A percentile compares a stretch with the other conserved stretches of the same genome.
Evolutionary conservation across 768 basidiomycete genomes (phyloP).

Genomic region (Butyriboletus loyo): DNA sequence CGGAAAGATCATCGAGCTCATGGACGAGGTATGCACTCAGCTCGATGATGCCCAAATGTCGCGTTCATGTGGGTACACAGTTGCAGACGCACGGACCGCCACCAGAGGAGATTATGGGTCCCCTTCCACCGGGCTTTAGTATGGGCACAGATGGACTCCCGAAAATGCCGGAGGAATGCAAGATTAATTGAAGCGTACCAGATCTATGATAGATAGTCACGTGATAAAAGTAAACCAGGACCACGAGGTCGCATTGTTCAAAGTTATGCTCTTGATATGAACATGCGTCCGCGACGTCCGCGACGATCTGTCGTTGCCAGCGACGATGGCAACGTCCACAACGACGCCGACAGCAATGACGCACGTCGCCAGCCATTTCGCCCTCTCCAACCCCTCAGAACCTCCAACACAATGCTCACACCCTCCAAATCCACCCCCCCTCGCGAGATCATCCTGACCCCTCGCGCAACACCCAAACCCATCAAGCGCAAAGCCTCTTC

Average conservation of each 20-base stretch:
- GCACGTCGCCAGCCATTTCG: constrained; percentile 19
- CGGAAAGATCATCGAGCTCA: constrained; percentile 57
- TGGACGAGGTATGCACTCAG: constrained; percentile 60
- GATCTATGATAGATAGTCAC: constrained; percentile 1
- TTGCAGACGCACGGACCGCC: constrained; percentile 77
- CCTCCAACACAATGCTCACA: constrained; percentile 19
- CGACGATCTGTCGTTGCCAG: constrained; percentile 10
- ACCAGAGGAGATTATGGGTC: constrained; percentile 80
- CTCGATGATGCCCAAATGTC: background rate
- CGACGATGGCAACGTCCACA: background rate
- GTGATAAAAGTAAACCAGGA: constrained; percentile 6
- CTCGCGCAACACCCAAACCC: constrained; percentile 35
- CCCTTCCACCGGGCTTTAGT: constrained; percentile 67
- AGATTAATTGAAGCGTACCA: constrained; percentile 3
- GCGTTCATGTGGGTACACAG: constrained; percentile 3
- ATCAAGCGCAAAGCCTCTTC: constrained; percentile 34
- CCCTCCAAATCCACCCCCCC: constrained; percentile 69
- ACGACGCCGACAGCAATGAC: background rate
- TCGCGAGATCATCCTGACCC: constrained; percentile 50
- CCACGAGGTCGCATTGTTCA: constrained; percentile 3
- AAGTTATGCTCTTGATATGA: constrained; percentile 12
- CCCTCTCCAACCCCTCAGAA: constrained; percentile 12
- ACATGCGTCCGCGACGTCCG: constrained; percentile 17
- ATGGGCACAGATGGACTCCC: constrained; percentile 56
- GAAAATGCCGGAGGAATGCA: constrained; percentile 35